A percentile compares a stretch with the other conserved stretches of the same genome.
Evolutionary conservation across 2,329 filamentous ascomycete genomes (phyloP).

Genomic region (Beauveria rudraprayagi): DNA sequence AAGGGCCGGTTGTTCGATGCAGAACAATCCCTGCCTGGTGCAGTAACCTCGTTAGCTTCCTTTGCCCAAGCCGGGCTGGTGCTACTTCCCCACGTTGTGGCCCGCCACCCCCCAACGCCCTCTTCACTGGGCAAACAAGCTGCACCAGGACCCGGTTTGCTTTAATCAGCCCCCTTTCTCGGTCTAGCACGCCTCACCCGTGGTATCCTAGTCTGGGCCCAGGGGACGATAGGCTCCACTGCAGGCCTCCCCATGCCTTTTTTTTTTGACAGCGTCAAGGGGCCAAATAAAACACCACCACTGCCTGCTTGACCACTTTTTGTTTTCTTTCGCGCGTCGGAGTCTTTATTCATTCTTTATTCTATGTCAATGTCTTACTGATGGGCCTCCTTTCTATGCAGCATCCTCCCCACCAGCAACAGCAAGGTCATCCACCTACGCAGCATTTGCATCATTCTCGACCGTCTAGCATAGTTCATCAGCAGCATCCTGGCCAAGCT

Average conservation of each 20-base stretch:
- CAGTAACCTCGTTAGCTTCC: not conserved
- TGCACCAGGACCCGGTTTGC: conserved; percentile 18
- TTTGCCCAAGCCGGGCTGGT: conserved; percentile 3
- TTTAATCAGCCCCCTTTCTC: conserved; percentile 32
- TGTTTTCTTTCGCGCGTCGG: conserved; percentile 28
- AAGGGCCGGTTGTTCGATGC: conserved; percentile 8
- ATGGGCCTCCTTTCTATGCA: conserved; percentile 57
- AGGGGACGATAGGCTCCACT: conserved; percentile 31
- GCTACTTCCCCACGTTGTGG: conserved; percentile 13
- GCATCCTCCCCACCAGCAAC: conserved; percentile 63
- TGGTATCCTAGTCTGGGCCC: conserved; percentile 39
- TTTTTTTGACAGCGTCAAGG: conserved; percentile 32
- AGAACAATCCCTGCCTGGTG: conserved; percentile 7
- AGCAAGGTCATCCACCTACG: conserved; percentile 61
- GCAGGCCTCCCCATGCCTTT: conserved; percentile 33
- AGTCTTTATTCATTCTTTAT: conserved; percentile 9
- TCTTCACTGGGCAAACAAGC: conserved; percentile 13
- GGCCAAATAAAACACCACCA: conserved; percentile 43
- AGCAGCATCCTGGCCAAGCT: conserved; percentile 61
- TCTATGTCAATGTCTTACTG: conserved; percentile 37
- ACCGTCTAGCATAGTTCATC: conserved; percentile 64
- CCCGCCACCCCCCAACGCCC: conserved; percentile 11
- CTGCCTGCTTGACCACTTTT: conserved; percentile 29
- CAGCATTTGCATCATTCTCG: conserved; percentile 63
- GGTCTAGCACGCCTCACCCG: conserved; percentile 42